Conservation (phyloP, 2,329 filamentous ascomycete species). For the Podosphaera xanthii region DNA sequence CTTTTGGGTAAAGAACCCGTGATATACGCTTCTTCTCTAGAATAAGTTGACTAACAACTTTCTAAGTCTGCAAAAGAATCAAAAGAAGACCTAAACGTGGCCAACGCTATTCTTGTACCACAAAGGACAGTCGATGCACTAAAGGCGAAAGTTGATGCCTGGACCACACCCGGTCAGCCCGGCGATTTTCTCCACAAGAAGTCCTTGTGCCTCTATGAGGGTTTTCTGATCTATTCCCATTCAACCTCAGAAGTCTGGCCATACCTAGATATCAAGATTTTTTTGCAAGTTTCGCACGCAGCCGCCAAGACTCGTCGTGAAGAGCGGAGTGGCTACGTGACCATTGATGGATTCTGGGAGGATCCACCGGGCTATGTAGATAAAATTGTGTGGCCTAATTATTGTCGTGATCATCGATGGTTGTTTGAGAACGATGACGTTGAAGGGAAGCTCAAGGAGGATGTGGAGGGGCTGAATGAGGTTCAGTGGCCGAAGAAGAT, state of each 20-base stretch:
- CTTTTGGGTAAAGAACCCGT: constrained; percentile 30
- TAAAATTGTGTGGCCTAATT: constrained; percentile 87
- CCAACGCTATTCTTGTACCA: constrained; percentile 30
- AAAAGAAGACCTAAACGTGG: constrained; percentile 40
- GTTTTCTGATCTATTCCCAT: constrained; percentile 60
- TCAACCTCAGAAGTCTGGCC: constrained; percentile 27
- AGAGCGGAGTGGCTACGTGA: constrained; percentile 54
- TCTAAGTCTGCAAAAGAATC: constrained; percentile 26
- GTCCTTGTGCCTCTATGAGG: constrained; percentile 55
- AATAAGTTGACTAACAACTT: constrained; percentile 2
- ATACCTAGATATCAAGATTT: constrained; percentile 52
- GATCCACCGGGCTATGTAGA: constrained; percentile 92
- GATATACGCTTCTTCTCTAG: not conserved
- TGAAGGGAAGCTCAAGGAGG: constrained; percentile 25
- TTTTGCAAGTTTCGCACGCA: constrained; percentile 46
- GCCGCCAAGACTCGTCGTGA: constrained; percentile 42
- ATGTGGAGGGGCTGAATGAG: constrained; percentile 23
- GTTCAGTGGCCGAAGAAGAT: constrained; percentile 24
- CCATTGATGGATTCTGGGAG: constrained; percentile 75
- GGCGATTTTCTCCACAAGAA: constrained; percentile 19
- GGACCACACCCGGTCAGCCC: constrained; percentile 23
- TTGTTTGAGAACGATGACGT: constrained; percentile 52
- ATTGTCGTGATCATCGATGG: constrained; percentile 59
- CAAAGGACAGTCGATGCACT: constrained; percentile 23
- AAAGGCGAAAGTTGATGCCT: constrained; percentile 24